Base-by-base conservation (phyloP, 1,139 yeast species). In the Yamadazyma aaseri region DNA sequence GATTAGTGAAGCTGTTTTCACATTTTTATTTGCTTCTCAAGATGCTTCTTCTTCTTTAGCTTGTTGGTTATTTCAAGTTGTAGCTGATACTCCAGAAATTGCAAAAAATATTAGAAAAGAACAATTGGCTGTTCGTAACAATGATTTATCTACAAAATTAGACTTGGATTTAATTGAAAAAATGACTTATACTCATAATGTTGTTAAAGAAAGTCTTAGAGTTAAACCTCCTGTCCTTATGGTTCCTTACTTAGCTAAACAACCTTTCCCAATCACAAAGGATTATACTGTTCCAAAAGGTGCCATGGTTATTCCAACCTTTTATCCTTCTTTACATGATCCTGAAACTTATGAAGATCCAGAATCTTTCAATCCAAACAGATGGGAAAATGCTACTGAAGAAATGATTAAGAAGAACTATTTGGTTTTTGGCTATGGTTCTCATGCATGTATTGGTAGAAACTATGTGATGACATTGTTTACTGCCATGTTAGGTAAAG, bases 41-140 rank as follows among this genome's bases (percentile, higher is more conserved):
- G 98, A 92, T 64, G 98, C 98, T 20, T 85, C 97, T 6, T 87
- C 97, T 3, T 86, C 96, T n/a, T 81, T 95, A 50, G 95, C 96
- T 45, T 90, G 97, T 62, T 92, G 98, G 98, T 74, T 92, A 55
- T 92, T 90, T 79, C 98, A 92, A 71, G 76, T 87, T 50, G 82
- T 89, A 36, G 90, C 96, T 44, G 98, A 92, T 61, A 79, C 96
- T 55, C 97, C 97, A 29, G 97, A 92, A 47, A 81, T 92, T 42
- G 78, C 79, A 57, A 71, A 63, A 29, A 89, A 87, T 60, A 76
- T 92, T 43, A 83, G 97, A 65, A 86, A 85, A 60, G 98, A 92
- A 65, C 98, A 92, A 68, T 61, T 90, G 49, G 65, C 71, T 11
- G 87, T 92, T 36, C 83, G 97, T 65, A 71, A 74, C 51, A 82